A percentile compares a stretch with the other conserved stretches of the same genome.
Conservation (phyloP, 2,329 filamentous ascomycete genomes). For the Paramyrothecium roridum region DNA sequence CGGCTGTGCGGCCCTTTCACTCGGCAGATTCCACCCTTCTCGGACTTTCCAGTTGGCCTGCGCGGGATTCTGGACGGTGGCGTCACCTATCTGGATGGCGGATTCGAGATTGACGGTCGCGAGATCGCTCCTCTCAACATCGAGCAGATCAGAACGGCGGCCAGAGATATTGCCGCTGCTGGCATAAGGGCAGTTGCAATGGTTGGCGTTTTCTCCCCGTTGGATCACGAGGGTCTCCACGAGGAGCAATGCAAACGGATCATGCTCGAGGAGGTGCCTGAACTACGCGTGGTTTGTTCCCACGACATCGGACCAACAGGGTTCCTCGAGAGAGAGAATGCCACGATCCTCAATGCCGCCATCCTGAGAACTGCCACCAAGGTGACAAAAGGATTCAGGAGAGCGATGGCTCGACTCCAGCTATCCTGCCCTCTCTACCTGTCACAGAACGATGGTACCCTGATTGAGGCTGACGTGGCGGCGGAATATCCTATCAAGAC, state of each 20-base stretch:
- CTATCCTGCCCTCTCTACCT: slow-evolving; percentile 43
- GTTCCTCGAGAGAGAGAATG: slow-evolving; percentile 47
- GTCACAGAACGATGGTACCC: slow-evolving; percentile 52
- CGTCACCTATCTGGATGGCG: slow-evolving; percentile 38
- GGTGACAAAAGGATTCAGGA: slow-evolving; percentile 44
- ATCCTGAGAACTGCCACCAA: slow-evolving; percentile 43
- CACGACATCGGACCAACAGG: slow-evolving; percentile 41
- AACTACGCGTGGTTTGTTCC: slow-evolving; percentile 36
- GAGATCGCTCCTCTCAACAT: slow-evolving; percentile 35
- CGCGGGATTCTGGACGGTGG: slow-evolving; percentile 37
- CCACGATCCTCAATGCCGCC: slow-evolving; percentile 52
- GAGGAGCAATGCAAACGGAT: slow-evolving; percentile 35
- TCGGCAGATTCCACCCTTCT: slow-evolving; percentile 40
- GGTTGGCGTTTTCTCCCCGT: slow-evolving; percentile 42
- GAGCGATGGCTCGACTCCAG: slow-evolving; percentile 39
- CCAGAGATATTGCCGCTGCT: slow-evolving; percentile 26
- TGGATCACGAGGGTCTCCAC: slow-evolving; percentile 37
- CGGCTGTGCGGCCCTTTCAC: slow-evolving; percentile 43
- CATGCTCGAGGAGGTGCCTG: slow-evolving; percentile 30
- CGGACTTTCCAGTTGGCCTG: slow-evolving; percentile 39
- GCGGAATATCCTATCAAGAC: slow-evolving; percentile 48
- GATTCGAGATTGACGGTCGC: slow-evolving; percentile 46
- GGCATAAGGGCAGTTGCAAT: slow-evolving; percentile 36
- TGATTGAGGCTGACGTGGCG: slow-evolving; percentile 44
- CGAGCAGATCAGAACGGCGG: slow-evolving; percentile 30